A percentile compares a stretch with the other conserved stretches of the same genome.
Conservation (phyloP, 495 filamentous ascomycete genomes). For the Neurospora hispaniola region DNA sequence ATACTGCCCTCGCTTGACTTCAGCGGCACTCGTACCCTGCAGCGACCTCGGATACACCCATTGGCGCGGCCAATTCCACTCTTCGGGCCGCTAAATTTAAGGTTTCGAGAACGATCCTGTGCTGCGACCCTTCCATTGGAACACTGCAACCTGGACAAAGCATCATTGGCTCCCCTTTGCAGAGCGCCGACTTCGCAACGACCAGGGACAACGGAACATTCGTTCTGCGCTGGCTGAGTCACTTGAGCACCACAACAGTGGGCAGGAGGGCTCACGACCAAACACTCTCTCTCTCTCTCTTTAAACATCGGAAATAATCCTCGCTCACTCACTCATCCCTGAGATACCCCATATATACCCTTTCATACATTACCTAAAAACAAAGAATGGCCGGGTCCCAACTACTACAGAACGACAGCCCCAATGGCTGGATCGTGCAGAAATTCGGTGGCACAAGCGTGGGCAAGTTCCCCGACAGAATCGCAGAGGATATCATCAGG, state of each 20-base stretch:
- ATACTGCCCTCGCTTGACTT: neutral
- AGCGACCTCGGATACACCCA: neutral
- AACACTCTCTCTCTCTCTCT: neutral
- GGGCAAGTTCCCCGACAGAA: constrained; percentile 33
- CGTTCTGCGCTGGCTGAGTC: neutral
- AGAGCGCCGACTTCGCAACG: neutral
- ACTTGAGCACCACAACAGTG: neutral
- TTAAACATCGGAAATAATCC: neutral
- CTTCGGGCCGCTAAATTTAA: neutral
- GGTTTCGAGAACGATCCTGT: neutral
- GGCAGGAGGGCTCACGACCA: neutral
- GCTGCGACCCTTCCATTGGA: neutral
- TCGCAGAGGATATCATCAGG: constrained; percentile 28
- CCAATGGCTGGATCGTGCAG: constrained; percentile 62
- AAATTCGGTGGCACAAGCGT: constrained; percentile 74
- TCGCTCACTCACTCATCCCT: neutral
- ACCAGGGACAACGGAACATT: neutral
- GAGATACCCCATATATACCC: neutral
- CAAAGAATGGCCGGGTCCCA: constrained; percentile 12
- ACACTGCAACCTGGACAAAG: neutral
- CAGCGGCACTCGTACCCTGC: neutral
- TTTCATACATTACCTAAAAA: neutral
- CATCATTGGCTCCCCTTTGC: neutral
- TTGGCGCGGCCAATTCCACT: neutral
- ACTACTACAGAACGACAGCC: constrained; percentile 24